Evolutionary conservation across 2,329 filamentous ascomycete genomes (phyloP).

Genomic region (Colletotrichum musae): DNA sequence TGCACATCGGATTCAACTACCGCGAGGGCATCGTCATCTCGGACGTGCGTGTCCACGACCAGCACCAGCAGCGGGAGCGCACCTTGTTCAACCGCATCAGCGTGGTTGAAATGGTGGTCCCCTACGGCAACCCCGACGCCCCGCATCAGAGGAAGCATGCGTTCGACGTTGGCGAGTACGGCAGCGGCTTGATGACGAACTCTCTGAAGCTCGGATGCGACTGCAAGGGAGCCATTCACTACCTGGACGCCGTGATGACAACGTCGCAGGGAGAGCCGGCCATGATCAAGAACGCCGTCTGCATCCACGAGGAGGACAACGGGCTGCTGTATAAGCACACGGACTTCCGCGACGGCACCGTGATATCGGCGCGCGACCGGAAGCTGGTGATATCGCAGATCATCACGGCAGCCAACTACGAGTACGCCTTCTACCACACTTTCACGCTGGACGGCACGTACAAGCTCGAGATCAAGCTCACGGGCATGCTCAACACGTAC

Average conservation of each 20-base stretch:
- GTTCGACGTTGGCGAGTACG: conserved; percentile 27
- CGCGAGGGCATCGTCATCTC: conserved; percentile 70
- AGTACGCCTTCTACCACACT: conserved; percentile 70
- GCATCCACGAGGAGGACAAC: conserved; percentile 82
- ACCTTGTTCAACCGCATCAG: conserved; percentile 31
- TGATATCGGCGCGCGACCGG: conserved; percentile 79
- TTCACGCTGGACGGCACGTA: conserved; percentile 76
- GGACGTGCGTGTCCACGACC: conserved; percentile 59
- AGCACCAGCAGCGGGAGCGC: conserved; percentile 14
- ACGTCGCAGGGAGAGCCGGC: conserved; percentile 77
- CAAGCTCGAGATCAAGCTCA: conserved; percentile 68
- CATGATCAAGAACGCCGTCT: conserved; percentile 82
- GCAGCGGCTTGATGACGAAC: conserved; percentile 67
- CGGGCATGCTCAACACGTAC: conserved; percentile 61
- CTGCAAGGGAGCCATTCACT: conserved; percentile 81
- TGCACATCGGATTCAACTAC: conserved; percentile 63
- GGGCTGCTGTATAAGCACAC: conserved; percentile 84
- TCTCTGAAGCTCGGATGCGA: conserved; percentile 73
- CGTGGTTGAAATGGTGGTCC: conserved; percentile 26
- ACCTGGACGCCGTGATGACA: conserved; percentile 67
- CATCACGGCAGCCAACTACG: conserved; percentile 84
- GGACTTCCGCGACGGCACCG: conserved; percentile 80
- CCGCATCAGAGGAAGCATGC: conserved; percentile 27
- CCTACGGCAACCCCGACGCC: conserved; percentile 20
- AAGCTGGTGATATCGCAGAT: conserved; percentile 81